Evolutionary conservation across 1,284 basidiomycete species (phyloP).

Genomic region (Laetiporus sulphureus): DNA sequence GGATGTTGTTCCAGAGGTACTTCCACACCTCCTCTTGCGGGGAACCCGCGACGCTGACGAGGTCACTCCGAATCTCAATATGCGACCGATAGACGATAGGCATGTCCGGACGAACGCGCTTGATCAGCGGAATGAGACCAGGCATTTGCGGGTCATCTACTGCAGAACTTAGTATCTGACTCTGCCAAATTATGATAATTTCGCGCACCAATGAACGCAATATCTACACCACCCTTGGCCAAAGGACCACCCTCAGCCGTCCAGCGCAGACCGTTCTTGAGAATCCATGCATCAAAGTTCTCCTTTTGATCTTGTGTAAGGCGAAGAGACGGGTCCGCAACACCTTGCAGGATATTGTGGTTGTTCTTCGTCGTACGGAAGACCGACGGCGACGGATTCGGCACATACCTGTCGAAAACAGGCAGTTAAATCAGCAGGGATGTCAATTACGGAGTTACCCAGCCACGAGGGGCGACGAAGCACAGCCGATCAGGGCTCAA

Average conservation of each 20-base stretch:
- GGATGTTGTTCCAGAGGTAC: slow-evolving; percentile 85
- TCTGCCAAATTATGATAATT: no score
- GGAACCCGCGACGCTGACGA: slow-evolving; percentile 66
- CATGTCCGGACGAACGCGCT: slow-evolving; percentile 69
- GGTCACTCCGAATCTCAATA: slow-evolving; percentile 82
- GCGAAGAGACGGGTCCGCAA: slow-evolving; percentile 67
- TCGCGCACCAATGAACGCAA: slow-evolving; percentile 76
- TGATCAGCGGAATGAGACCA: slow-evolving; percentile 82
- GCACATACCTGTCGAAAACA: slow-evolving; percentile 60
- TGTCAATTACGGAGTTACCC: no score
- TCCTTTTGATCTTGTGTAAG: slow-evolving; percentile 71
- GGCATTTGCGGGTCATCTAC: slow-evolving; percentile 82
- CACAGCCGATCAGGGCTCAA: no score
- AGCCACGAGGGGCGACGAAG: no score
- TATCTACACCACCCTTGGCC: slow-evolving; percentile 71
- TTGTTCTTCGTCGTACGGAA: slow-evolving; percentile 92
- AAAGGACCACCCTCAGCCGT: slow-evolving; percentile 74
- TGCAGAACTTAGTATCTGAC: no score
- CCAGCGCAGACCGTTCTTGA: slow-evolving; percentile 79
- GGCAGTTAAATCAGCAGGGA: slow-evolving; percentile 7
- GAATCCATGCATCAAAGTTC: slow-evolving; percentile 82
- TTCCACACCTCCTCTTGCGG: slow-evolving; percentile 86
- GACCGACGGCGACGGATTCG: slow-evolving; percentile 78
- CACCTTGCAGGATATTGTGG: slow-evolving; percentile 85
- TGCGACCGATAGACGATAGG: slow-evolving; percentile 88